A percentile compares a stretch with the other conserved stretches of the same genome.
These are phyloP conservation scores for Cryomyces antarcticus DNA, from an alignment of 495 filamentous ascomycete species.

Conservation along the genomic window DNA sequence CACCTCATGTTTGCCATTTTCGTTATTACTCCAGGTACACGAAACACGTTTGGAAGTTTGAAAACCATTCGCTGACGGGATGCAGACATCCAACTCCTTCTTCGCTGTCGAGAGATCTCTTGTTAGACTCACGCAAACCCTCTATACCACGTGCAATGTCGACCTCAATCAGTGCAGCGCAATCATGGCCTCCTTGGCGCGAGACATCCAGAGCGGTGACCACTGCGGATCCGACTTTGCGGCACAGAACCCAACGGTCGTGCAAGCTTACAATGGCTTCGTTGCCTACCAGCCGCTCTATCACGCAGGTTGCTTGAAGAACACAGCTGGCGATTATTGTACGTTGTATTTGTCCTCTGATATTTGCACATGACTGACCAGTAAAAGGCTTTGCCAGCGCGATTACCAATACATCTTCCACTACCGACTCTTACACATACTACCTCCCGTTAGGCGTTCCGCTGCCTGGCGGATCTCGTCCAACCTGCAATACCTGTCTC, in stretches of 20 bases:
- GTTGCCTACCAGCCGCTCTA: conserved; percentile 57
- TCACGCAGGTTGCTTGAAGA: conserved; percentile 51
- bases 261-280: conserved; percentile 51
- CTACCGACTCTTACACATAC: conserved; percentile 57
- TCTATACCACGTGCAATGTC: conserved; percentile 51
- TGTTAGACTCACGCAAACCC: conserved; percentile 41
- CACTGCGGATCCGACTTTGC: conserved; percentile 56
- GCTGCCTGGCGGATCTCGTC: conserved; percentile 38
- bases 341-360: conserved; percentile 7
- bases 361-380: background rate
- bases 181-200: conserved; percentile 38
- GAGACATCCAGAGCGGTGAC: conserved; percentile 28
- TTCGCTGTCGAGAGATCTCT: conserved; percentile 50
- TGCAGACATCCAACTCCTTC: conserved; percentile 47
- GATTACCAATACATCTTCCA: conserved; percentile 47
- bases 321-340: conserved; percentile 38
- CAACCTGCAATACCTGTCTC: conserved; percentile 27
- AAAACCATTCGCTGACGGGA: too few species aligned
- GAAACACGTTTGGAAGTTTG: background rate
- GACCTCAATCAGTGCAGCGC: conserved; percentile 34
- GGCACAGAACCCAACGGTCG: conserved; percentile 44
- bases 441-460: conserved; percentile 59
- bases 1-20: conserved; percentile 49
- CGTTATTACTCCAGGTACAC: conserved; percentile 45
- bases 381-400: conserved; percentile 51